phyloP scores from a whole-genome alignment of 768 basidiomycete species.

The Trametes punicea region DNA sequence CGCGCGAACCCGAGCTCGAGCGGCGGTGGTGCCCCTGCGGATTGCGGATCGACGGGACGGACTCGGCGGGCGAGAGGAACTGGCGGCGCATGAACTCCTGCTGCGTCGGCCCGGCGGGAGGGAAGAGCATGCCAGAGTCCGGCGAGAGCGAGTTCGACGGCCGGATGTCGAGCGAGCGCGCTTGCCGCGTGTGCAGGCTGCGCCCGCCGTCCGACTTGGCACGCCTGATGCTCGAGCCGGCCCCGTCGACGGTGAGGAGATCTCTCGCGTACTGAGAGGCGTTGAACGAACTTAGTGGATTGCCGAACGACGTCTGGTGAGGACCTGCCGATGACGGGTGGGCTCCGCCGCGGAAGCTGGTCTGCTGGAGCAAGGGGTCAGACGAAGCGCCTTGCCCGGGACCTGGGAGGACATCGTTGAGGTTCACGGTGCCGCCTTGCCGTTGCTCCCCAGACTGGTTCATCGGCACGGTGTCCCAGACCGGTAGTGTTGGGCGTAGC shows the following conservation, averaged over 20 bases:
- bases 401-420: slow-evolving; percentile 40
- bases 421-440: slow-evolving; percentile 36
- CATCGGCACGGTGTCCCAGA: slow-evolving; percentile 46
- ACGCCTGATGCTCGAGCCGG: slow-evolving; percentile 41
- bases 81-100: slow-evolving; percentile 42
- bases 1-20: slow-evolving; percentile 39
- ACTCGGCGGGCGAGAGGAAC: slow-evolving; percentile 41
- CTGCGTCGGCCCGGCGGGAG: slow-evolving; percentile 34
- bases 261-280: slow-evolving; percentile 15
- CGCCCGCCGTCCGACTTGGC: slow-evolving; percentile 47
- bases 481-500: slow-evolving; percentile 45
- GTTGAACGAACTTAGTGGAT: slow-evolving; percentile 13
- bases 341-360: not conserved
- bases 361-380: slow-evolving; percentile 13
- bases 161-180: slow-evolving; percentile 61
- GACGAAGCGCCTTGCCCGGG: slow-evolving; percentile 21
- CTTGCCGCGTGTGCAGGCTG: slow-evolving; percentile 43
- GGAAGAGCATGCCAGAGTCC: slow-evolving; percentile 20
- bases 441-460: slow-evolving; percentile 13
- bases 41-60: slow-evolving; percentile 34
- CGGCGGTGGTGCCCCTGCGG: slow-evolving; percentile 38
- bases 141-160: slow-evolving; percentile 31
- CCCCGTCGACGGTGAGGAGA: slow-evolving; percentile 36
- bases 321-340: slow-evolving; percentile 29
- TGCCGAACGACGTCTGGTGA: slow-evolving; percentile 25